Evolutionary conservation across 495 filamentous ascomycete species (phyloP), one percentile per base, ranked within the genome.

Genomic region (Penicillium bovifimosum): DNA sequence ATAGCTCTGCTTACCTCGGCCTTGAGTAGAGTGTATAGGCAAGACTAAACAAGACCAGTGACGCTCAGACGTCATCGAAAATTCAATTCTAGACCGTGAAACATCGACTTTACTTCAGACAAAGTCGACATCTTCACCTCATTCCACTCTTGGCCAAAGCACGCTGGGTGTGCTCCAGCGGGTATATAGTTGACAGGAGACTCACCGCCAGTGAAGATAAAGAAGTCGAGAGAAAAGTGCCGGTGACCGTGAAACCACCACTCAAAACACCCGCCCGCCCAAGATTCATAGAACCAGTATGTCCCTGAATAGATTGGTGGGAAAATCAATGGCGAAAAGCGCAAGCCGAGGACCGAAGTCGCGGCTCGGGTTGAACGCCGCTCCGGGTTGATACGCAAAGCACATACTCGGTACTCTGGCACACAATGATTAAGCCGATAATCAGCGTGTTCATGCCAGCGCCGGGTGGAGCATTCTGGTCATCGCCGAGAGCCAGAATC

Each of bases 251-350:
- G 28, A 78, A 60, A 0, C 67, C 70, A 2, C 79, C 79, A 13
- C 60, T 55, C 9, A 79, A 28, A 2, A 75, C 68, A 6, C 72
- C 75, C 1, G 66, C 71, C 70, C 73, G 66, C 71, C 70, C 73
- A 78, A 3, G 76, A 76, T 5, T 77, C 74, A 56, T 76, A 79
- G 43, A 80, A 67, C 77, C 75, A 80, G 59, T 77, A 80, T 6
- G 18, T 72, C 66, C 9, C 64, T 67, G 31, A 76, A 75, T 27
- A 79, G 50, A 11, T 64, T 54, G 2, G 52, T 56, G 6, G 65
- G 63, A 54, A 76, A 83, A 0, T 78, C 79, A 10, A 70, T 16
- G 0, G 70, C 72, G 0, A 75, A 58, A 17, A 73, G 59, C 9
- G 69, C 69, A 3, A 75, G 60, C 24, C 78, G 71, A 0, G 76